Evolutionary conservation across 208 protist genomes (phyloP).

Genomic region (Phytomonas sp.): DNA sequence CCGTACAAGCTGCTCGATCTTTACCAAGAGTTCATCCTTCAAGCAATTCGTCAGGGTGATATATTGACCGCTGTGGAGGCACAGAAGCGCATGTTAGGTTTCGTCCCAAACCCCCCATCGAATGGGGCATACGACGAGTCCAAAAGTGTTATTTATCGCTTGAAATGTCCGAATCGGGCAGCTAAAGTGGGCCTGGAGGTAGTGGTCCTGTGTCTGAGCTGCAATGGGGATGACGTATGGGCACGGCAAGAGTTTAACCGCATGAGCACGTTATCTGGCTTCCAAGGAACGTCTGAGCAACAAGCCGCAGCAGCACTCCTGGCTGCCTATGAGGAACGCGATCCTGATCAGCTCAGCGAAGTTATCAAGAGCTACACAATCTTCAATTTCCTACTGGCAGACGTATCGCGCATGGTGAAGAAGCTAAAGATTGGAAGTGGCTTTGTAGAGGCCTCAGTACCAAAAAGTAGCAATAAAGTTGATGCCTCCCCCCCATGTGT

Average conservation of each 20-base stretch:
- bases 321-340: slow-evolving; percentile 45
- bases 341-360: slow-evolving; percentile 46
- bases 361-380: slow-evolving; percentile 30
- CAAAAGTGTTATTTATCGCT: slow-evolving; percentile 51
- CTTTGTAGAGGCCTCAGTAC: neutral
- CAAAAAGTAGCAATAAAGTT: neutral
- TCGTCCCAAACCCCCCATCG: slow-evolving; percentile 13
- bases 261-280: slow-evolving; percentile 47
- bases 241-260: slow-evolving; percentile 53
- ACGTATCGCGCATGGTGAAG: slow-evolving; percentile 58
- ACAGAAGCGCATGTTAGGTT: slow-evolving; percentile 37
- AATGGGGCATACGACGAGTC: slow-evolving; percentile 20
- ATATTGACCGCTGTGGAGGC: slow-evolving; percentile 25
- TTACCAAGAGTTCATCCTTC: slow-evolving; percentile 44
- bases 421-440: slow-evolving; percentile 29
- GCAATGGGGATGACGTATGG: slow-evolving; percentile 36
- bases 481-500: neutral
- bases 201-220: slow-evolving; percentile 43
- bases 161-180: slow-evolving; percentile 59
- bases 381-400: slow-evolving; percentile 56
- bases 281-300: slow-evolving; percentile 49
- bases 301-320: slow-evolving; percentile 32
- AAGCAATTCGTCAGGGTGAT: slow-evolving; percentile 34
- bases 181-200: slow-evolving; percentile 76
- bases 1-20: slow-evolving; percentile 50